phyloP scores from a whole-genome alignment of 768 basidiomycete species.

The Leucocoprinus birnbaumii region DNA sequence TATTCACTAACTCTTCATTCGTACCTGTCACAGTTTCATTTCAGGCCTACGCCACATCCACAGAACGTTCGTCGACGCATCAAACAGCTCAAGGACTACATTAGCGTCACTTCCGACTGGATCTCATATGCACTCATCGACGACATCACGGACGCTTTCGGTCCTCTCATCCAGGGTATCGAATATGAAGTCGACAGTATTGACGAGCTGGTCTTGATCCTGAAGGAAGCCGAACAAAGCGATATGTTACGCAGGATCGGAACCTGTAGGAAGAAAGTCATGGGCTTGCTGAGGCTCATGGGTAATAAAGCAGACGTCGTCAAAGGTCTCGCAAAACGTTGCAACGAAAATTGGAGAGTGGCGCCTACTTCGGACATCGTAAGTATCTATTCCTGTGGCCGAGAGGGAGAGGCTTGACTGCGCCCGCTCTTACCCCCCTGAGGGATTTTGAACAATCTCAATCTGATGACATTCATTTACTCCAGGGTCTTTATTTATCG shows the following conservation, averaged over 20 bases:
- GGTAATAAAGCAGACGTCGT: constrained; percentile 99
- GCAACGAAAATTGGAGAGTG: constrained; percentile 98
- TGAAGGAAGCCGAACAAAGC: constrained; percentile 94
- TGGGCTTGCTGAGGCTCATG: constrained; percentile 95
- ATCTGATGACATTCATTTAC: constrained; percentile 1
- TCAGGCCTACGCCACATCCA: constrained; percentile 94
- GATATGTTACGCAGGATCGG: constrained; percentile 98
- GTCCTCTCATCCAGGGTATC: constrained; percentile 96
- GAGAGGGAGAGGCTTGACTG: too few species aligned
- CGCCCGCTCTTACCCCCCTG: too few species aligned
- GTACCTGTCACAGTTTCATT: constrained; percentile 72
- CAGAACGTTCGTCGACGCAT: constrained; percentile 97
- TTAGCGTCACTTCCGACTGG: constrained; percentile 98
- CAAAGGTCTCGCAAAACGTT: constrained; percentile 95
- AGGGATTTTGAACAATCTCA: not conserved
- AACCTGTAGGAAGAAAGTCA: constrained; percentile 98
- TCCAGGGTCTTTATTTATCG: constrained; percentile 87
- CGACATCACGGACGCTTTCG: constrained; percentile 99
- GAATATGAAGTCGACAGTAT: constrained; percentile 99
- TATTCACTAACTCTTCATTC: not conserved
- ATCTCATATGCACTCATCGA: constrained; percentile 99
- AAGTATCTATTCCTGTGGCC: constrained; percentile 20
- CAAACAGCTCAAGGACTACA: constrained; percentile 99
- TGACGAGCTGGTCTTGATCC: constrained; percentile 94
- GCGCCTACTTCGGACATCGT: constrained; percentile 98